Evolutionary conservation across 2,329 filamentous ascomycete genomes (phyloP).

Genomic region (Plenodomus lindquistii): DNA sequence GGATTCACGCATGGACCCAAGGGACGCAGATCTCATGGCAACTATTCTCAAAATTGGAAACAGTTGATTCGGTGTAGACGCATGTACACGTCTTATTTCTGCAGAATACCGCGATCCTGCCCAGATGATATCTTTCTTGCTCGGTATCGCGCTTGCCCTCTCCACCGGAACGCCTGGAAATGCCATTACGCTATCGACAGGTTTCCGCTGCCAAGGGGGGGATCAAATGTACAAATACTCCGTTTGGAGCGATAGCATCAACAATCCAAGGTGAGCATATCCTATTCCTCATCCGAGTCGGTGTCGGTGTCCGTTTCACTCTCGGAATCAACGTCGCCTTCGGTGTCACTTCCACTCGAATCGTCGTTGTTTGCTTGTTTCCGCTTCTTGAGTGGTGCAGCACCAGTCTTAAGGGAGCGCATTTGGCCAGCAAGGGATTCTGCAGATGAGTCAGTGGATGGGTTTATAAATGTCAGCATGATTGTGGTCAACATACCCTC

Average conservation of each 20-base stretch:
- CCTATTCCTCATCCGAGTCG: conserved; percentile 47
- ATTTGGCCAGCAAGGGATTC: conserved; percentile 91
- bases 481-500: conserved; percentile 70
- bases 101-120: background rate
- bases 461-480: background rate
- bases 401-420: conserved; percentile 78
- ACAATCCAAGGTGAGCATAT: background rate
- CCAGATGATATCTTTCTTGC: conserved; percentile 1
- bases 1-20: background rate
- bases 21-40: background rate
- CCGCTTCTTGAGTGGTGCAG: conserved; percentile 59
- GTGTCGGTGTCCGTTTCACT: conserved; percentile 55
- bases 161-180: conserved; percentile 32
- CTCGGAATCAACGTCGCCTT: conserved; percentile 62
- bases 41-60: background rate
- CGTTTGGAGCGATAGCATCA: background rate
- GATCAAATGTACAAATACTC: conserved; percentile 8
- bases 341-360: conserved; percentile 65
- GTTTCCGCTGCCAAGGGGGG: conserved; percentile 2
- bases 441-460: conserved; percentile 47
- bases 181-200: conserved; percentile 18
- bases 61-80: background rate
- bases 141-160: background rate
- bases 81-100: background rate
- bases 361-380: conserved; percentile 60